Percentiles rank a stretch among this genome's conserved stretches.
Evolutionary conservation across 306 rosid genomes (phyloP).

Genomic region (Arachis hypogaea): DNA sequence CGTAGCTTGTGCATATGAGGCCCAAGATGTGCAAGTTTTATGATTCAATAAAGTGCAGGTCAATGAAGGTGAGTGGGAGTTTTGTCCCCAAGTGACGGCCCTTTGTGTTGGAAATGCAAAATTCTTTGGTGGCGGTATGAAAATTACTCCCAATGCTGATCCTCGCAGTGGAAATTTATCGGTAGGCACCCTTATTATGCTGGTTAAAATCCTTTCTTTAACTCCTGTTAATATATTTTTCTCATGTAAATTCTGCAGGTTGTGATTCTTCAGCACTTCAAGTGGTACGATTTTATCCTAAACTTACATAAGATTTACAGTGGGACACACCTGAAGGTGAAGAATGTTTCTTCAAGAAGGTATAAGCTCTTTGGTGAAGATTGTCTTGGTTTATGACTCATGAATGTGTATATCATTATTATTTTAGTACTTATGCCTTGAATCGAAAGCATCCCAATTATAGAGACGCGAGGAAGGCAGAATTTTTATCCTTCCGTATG

Average conservation of each 20-base stretch:
- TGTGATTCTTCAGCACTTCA: slow-evolving; percentile 86
- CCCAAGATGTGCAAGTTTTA: slow-evolving; percentile 14
- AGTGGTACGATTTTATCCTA: slow-evolving; percentile 88
- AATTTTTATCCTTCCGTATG: neutral
- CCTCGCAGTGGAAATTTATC: slow-evolving; percentile 72
- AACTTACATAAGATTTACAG: slow-evolving; percentile 77
- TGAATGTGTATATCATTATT: no score
- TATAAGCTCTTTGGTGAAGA: neutral
- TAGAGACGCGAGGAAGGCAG: neutral
- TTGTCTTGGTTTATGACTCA: neutral
- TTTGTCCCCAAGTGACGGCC: slow-evolving; percentile 78
- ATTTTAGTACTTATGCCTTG: neutral
- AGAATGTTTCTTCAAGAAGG: slow-evolving; percentile 86
- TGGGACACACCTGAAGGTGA: slow-evolving; percentile 81
- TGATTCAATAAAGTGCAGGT: slow-evolving; percentile 51
- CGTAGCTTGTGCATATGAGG: slow-evolving; percentile 17
- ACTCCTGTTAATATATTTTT: slow-evolving; percentile 5
- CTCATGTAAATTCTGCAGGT: slow-evolving; percentile 51
- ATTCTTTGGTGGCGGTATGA: slow-evolving; percentile 98
- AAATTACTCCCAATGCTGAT: slow-evolving; percentile 82
- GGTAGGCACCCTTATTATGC: slow-evolving; percentile 49
- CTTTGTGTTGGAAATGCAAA: slow-evolving; percentile 88
- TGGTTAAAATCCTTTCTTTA: slow-evolving; percentile 27
- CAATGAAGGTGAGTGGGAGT: slow-evolving; percentile 84
- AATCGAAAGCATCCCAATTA: neutral